Percentiles rank a stretch among this genome's conserved stretches.
Conservation (phyloP, 768 basidiomycete species). For the Tylopilus subfusipes region DNA sequence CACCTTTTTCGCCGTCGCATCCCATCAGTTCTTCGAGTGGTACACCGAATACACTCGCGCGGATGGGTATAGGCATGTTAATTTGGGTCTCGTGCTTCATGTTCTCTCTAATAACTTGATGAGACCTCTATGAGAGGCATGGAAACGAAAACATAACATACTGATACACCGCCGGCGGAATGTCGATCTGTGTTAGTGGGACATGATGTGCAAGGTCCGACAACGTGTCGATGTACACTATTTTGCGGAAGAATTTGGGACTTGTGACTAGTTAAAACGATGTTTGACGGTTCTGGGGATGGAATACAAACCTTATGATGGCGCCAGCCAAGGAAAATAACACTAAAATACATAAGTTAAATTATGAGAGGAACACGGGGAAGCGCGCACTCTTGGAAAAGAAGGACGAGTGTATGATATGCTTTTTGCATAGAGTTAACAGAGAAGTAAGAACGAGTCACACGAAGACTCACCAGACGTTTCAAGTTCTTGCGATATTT, state of each 20-base stretch:
- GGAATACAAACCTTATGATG: constrained; percentile 64
- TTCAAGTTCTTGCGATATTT: constrained; percentile 90
- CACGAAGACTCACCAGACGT: constrained; percentile 52
- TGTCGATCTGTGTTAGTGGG: constrained; percentile 84
- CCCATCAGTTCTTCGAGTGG: constrained; percentile 84
- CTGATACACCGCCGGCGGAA: constrained; percentile 81
- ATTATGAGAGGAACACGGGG: background rate
- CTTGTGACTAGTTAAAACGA: constrained; percentile 35
- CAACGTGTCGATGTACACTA: constrained; percentile 71
- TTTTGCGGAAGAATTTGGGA: constrained; percentile 88
- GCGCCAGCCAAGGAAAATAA: constrained; percentile 85
- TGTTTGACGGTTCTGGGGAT: background rate
- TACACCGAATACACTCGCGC: constrained; percentile 72
- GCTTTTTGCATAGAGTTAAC: constrained; percentile 47
- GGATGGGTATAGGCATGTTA: constrained; percentile 55
- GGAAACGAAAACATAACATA: constrained; percentile 39
- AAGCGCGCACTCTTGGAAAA: constrained; percentile 73
- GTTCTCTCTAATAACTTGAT: constrained; percentile 58
- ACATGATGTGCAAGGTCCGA: constrained; percentile 74
- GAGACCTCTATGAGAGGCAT: background rate
- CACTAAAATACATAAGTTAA: constrained; percentile 47
- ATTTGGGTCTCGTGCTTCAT: constrained; percentile 70
- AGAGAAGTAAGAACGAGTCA: background rate
- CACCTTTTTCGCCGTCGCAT: constrained; percentile 74
- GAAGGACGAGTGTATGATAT: constrained; percentile 83